Evolutionary conservation across 352 stramenopile species (phyloP).

Genomic region (Globisporangium emineosum): DNA sequence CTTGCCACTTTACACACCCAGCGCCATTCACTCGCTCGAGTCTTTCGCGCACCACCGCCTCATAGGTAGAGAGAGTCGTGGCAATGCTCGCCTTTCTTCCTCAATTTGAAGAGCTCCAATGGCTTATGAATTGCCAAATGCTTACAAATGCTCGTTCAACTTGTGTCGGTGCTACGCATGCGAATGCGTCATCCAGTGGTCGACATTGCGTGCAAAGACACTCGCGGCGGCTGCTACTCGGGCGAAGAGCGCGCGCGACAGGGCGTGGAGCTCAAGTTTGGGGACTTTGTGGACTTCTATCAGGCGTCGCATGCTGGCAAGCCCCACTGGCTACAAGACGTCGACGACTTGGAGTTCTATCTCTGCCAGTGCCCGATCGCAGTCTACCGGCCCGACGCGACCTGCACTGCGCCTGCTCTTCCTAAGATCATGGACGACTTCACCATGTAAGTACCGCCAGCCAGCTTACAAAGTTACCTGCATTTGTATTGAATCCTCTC

Average conservation of each 20-base stretch:
- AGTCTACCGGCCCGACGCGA: conserved; percentile 44
- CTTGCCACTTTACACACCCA: conserved; percentile 28
- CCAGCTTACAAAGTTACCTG: not conserved
- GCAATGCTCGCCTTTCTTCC: not conserved
- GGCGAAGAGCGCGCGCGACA: conserved; percentile 58
- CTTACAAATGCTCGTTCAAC: not conserved
- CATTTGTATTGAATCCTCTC: conserved; percentile 3
- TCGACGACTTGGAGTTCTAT: conserved; percentile 81
- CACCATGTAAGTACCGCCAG: conserved; percentile 35
- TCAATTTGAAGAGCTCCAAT: not conserved
- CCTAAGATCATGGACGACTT: conserved; percentile 60
- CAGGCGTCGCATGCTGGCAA: conserved; percentile 32
- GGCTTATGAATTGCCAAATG: not conserved
- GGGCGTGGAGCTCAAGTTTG: conserved; percentile 76
- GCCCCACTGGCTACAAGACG: conserved; percentile 63
- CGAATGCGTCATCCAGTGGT: conserved; percentile 37
- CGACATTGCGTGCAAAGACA: conserved; percentile 72
- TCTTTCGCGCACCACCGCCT: conserved; percentile 32
- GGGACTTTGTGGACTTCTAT: conserved; percentile 79
- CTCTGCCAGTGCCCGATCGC: conserved; percentile 78
- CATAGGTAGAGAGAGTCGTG: conserved; percentile 25
- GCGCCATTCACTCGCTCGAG: conserved; percentile 15
- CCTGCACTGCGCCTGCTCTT: conserved; percentile 36
- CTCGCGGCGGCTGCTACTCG: conserved; percentile 41
- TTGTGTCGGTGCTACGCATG: not conserved